phyloP scores from a whole-genome alignment of 768 basidiomycete genomes.

The Cystofilobasidium macerans region DNA sequence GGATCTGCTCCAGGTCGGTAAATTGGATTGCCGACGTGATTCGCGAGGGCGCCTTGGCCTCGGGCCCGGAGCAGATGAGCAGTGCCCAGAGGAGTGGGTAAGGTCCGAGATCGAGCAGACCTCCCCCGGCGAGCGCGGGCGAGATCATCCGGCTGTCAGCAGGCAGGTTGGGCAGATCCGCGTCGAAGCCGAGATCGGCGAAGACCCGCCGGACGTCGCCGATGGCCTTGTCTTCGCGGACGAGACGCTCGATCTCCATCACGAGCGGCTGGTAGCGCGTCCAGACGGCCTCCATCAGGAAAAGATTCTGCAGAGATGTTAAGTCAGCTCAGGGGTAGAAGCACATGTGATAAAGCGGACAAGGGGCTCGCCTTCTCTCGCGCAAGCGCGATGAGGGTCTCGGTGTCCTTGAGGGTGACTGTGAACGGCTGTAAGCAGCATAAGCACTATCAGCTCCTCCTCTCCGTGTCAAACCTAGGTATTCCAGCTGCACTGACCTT shows the following conservation, averaged over 20 bases:
- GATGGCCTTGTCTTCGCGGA: slow-evolving; percentile 23
- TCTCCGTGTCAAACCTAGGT: too few species aligned
- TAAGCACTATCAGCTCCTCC: background rate
- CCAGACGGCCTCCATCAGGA: slow-evolving; percentile 30
- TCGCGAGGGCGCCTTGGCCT: background rate
- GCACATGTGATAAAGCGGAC: background rate
- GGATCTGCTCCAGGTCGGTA: slow-evolving; percentile 16
- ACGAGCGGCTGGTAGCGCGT: slow-evolving; percentile 31
- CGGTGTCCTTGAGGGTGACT: slow-evolving; percentile 28
- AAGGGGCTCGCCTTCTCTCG: background rate
- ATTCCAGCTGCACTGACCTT: background rate
- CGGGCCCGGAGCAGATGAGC: slow-evolving; percentile 3
- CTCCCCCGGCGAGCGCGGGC: slow-evolving; percentile 69
- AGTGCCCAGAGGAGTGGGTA: slow-evolving; percentile 36
- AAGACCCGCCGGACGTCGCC: slow-evolving; percentile 27
- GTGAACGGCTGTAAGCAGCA: slow-evolving; percentile 21
- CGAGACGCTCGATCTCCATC: slow-evolving; percentile 13
- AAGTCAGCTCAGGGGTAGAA: background rate
- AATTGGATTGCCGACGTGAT: slow-evolving; percentile 20
- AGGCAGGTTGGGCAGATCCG: background rate
- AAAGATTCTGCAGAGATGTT: too few species aligned
- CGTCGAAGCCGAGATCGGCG: slow-evolving; percentile 28
- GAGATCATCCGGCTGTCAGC: slow-evolving; percentile 50
- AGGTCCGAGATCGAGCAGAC: slow-evolving; percentile 59
- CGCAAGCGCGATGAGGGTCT: slow-evolving; percentile 25